Evolutionary conservation across 2,329 filamentous ascomycete species (phyloP).

Genomic region (Penicillium carneum): DNA sequence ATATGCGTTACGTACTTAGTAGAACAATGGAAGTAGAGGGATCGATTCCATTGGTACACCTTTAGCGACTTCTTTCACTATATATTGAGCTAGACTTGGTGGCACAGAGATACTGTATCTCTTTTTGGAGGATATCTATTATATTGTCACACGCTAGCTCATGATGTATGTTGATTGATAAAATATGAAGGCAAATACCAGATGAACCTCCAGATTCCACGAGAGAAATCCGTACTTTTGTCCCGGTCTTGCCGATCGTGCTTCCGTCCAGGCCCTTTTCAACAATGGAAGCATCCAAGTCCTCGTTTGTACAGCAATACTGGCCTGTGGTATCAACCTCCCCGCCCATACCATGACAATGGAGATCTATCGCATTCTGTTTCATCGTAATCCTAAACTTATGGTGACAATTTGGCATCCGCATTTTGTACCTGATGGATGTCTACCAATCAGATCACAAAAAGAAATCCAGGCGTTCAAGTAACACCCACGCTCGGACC

Average conservation of each 20-base stretch:
- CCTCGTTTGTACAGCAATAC: conserved; percentile 94
- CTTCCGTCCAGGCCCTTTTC: conserved; percentile 93
- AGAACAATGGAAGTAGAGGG: conserved; percentile 23
- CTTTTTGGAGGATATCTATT: background rate
- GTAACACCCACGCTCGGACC: too few relatives aligned
- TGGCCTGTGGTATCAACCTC: conserved; percentile 98
- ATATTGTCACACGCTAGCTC: background rate
- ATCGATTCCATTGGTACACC: conserved; percentile 25
- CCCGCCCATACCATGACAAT: conserved; percentile 76
- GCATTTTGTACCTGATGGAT: too few relatives aligned
- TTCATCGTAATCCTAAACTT: too few relatives aligned
- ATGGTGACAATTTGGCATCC: too few relatives aligned
- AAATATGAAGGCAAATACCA: too few relatives aligned
- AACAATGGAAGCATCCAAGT: conserved; percentile 90
- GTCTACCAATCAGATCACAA: too few relatives aligned
- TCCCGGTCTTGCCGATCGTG: conserved; percentile 89
- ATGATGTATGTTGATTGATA: background rate
- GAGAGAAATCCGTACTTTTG: too few relatives aligned
- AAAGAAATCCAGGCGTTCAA: too few relatives aligned
- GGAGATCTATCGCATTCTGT: too few relatives aligned
- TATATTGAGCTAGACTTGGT: background rate
- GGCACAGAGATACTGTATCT: background rate
- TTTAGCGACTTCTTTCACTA: background rate
- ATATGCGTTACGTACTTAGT: conserved; percentile 7
- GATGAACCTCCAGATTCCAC: too few relatives aligned